Base-by-base conservation (phyloP, 2,329 filamentous ascomycete genomes). In the Didymella sp. region DNA sequence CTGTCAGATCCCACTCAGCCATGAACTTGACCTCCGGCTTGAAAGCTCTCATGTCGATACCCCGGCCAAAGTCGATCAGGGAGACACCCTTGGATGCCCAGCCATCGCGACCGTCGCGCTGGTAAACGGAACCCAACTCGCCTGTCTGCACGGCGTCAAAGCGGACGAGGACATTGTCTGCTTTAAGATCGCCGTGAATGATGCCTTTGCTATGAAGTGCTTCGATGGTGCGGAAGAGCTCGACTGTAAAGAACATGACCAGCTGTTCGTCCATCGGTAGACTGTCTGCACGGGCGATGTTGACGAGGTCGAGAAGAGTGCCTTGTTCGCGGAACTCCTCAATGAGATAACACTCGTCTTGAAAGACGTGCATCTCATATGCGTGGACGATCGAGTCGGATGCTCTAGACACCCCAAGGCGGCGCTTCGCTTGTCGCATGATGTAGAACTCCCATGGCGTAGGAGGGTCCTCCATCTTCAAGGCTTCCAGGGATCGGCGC, bases 381-480 rank as follows among this genome's bases (percentile, higher is more conserved):
- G 90, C 94, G 33, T 87, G 84, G 1, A 96, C 87, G 56, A 99
- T 82, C 13, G 91, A 96, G 3, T 91, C 87, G 0, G 87, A 83
- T 0, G 89, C 89, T 13, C 94, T 87, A 7, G 77, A 85, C 1
- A 88, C 83, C 0, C 88, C 89, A 0, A 99, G 82, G 0, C 95
- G 89, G 21, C 85, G 81, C 62, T 94, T 91, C 1, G 90, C 87
- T 52, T 92, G 85, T 1, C 91, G 89, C 80, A 98, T 92, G 76
- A 99, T 96, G 77, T 96, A 90, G 72, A 98, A 99, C 73, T 99
- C 95, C 95, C 95, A 99, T 0, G 90, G 84, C 4, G 88, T 89
- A 0, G 94, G 91, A 0, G 93, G 92, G 28, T 89, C 85, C 78
- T 99, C 95, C 87, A 96, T 93, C 77, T 99, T 99, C 66, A 99